phyloP scores from a whole-genome alignment of 2,329 filamentous ascomycete genomes.

The Aspergillaceae sp. region DNA sequence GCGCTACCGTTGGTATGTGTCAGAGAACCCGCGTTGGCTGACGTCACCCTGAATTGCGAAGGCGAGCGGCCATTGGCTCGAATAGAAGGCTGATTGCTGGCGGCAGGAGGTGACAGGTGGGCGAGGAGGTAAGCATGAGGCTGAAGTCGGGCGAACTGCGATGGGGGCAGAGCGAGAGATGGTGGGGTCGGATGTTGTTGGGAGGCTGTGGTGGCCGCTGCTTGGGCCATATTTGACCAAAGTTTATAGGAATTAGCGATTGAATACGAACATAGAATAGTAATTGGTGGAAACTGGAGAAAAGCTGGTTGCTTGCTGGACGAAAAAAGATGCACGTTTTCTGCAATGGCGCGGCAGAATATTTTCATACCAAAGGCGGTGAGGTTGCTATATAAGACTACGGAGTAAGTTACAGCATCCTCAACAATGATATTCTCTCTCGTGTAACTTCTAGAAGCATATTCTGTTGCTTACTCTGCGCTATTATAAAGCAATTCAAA shows the following conservation, averaged over 20 bases:
- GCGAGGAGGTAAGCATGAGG: slow-evolving; percentile 84
- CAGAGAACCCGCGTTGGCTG: slow-evolving; percentile 72
- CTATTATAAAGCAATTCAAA: too few species aligned
- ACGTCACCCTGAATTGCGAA: slow-evolving; percentile 60
- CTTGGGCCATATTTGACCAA: not conserved
- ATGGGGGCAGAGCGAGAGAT: slow-evolving; percentile 55
- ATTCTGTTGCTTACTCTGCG: too few species aligned
- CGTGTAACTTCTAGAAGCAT: too few species aligned
- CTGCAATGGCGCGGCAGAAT: slow-evolving; percentile 14
- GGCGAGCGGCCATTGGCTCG: slow-evolving; percentile 76
- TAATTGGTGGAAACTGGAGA: not conserved
- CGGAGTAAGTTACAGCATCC: too few species aligned
- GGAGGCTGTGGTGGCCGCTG: slow-evolving; percentile 11
- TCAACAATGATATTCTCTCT: too few species aligned
- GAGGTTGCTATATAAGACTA: not conserved
- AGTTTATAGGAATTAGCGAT: too few species aligned
- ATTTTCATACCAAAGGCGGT: slow-evolving; percentile 17
- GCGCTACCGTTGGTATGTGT: slow-evolving; percentile 86
- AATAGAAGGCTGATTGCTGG: slow-evolving; percentile 46
- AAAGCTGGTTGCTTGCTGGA: not conserved
- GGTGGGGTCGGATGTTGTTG: slow-evolving; percentile 19
- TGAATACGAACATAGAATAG: not conserved
- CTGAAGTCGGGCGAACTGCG: slow-evolving; percentile 72
- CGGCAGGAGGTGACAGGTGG: slow-evolving; percentile 59
- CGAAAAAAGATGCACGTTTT: not conserved